Conservation (phyloP, 2,329 filamentous ascomycete genomes). For the Fusarium transvaalense region DNA sequence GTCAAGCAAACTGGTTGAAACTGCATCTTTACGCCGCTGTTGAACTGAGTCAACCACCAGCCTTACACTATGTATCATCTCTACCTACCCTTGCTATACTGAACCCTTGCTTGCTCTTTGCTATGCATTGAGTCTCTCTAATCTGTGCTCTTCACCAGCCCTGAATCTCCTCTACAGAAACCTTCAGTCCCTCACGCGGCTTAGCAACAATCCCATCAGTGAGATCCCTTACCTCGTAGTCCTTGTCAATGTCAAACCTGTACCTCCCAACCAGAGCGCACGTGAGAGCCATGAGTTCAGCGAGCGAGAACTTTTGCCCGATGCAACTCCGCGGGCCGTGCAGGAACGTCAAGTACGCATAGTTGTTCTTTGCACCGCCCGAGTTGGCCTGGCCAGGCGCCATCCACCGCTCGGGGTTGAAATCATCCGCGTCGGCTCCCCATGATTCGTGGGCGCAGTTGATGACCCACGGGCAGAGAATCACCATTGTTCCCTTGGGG, state of each 20-base stretch:
- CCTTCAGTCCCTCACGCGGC: slow-evolving; percentile 22
- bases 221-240: slow-evolving; percentile 36
- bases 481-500: slow-evolving; percentile 54
- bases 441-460: slow-evolving; percentile 52
- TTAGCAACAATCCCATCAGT: slow-evolving; percentile 42
- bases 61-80: background rate
- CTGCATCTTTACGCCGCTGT: background rate
- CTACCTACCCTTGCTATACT: too few species aligned
- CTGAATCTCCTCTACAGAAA: slow-evolving; percentile 12
- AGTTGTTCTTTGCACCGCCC: slow-evolving; percentile 77
- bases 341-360: slow-evolving; percentile 80
- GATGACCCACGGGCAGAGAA: slow-evolving; percentile 50
- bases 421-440: slow-evolving; percentile 53
- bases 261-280: slow-evolving; percentile 36
- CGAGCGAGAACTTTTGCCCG: slow-evolving; percentile 44
- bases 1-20: background rate
- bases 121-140: too few species aligned
- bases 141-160: slow-evolving; percentile 26
- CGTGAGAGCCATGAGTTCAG: slow-evolving; percentile 40
- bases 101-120: background rate
- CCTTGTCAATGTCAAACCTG: slow-evolving; percentile 32
- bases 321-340: slow-evolving; percentile 61
- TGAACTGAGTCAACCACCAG: background rate
- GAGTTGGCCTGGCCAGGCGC: slow-evolving; percentile 54
- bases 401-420: slow-evolving; percentile 56